Percentiles rank a stretch among this genome's conserved stretches.
Conservation (phyloP, 108 stramenopile species). For the Cylindrotheca fusiformis region DNA sequence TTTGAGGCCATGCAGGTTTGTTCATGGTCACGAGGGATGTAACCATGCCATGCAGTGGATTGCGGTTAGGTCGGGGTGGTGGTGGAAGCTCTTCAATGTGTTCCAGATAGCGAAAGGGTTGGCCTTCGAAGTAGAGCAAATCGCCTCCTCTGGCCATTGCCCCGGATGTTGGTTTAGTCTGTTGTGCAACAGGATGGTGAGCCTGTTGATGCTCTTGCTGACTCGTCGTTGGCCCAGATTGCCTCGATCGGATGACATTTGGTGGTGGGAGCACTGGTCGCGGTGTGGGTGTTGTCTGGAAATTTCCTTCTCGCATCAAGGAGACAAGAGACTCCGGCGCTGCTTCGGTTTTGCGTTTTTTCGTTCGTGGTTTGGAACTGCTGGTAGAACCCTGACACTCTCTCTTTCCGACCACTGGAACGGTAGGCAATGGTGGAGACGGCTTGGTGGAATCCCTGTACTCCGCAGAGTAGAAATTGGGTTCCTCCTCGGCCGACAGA, state of each 20-base stretch:
- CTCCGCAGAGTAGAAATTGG: conserved; percentile 48
- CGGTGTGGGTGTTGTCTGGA: not conserved
- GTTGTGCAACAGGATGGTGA: not conserved
- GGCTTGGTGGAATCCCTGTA: conserved; percentile 3
- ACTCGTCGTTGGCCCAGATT: not conserved
- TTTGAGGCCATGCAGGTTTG: not conserved
- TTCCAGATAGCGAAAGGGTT: conserved; percentile 60
- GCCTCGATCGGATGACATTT: not conserved
- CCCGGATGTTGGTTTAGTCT: not conserved
- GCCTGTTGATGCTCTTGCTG: not conserved
- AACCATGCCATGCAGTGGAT: conserved; percentile 9
- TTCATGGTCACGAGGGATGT: conserved; percentile 11
- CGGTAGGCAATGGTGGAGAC: not conserved
- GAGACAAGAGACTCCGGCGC: conserved; percentile 2
- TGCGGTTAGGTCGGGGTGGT: not conserved
- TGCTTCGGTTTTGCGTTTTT: not conserved
- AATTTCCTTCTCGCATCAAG: not conserved
- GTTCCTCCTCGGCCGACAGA: conserved; percentile 44
- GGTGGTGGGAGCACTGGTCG: not conserved
- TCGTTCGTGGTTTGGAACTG: not conserved
- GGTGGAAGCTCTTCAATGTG: conserved; percentile 26
- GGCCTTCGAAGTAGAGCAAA: conserved; percentile 56
- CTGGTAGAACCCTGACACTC: not conserved
- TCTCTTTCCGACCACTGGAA: not conserved
- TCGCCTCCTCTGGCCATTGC: conserved; percentile 38